Evolutionary conservation across 805 yeast genomes (phyloP), one percentile per base, ranked within the genome.

Genomic region (Candida takata): DNA sequence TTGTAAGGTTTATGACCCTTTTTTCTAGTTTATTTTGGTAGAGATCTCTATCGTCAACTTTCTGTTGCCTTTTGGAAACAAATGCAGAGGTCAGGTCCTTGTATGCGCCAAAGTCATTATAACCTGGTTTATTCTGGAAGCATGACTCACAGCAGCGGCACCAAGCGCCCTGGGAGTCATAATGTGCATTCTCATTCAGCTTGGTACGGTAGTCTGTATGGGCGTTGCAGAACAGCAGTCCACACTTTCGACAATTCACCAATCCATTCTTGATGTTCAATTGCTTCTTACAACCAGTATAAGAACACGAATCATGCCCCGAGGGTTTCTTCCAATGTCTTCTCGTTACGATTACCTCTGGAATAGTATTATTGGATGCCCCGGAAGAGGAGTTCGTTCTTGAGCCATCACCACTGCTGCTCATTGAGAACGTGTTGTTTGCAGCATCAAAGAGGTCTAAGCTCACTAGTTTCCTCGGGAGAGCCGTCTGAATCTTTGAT

Each of bases 211-310:
- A 77, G 8, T 61, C 53, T 4, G 86, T 65, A 58, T 87, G 95
- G 20, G 54, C 57, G 40, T 70, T 69, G 54, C 96, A 86, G 51
- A 59, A 84, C 13, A 86, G 54, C 18, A 64, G 51, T 0, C 95
- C 95, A 60, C 95, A 87, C 45, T 71, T 72, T 17, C 90, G 61
- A 57, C 95, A 84, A 53, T 85, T 80, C 6, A 74, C 73, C 3
- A 69, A 57, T 0, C 83, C 84, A 44, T 68, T 71, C 38, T 74
- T 70, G 19, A 72, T 61, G 33, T 61, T 68, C 26, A 81, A 58
- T 5, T 41, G 46, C 35, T 60, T 68, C 8, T 46, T 37, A 47
- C 86, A 80, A 0, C 47, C 46, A 0, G 42, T 40, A 20, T 53
- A 49, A 2, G 67, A 47, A 43, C 87, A 79, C 1, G 27, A 33